These are phyloP conservation scores for Chloranthus sessilifolius DNA, from an alignment of 164 flowering plant genomes.

Conservation along the genomic window DNA sequence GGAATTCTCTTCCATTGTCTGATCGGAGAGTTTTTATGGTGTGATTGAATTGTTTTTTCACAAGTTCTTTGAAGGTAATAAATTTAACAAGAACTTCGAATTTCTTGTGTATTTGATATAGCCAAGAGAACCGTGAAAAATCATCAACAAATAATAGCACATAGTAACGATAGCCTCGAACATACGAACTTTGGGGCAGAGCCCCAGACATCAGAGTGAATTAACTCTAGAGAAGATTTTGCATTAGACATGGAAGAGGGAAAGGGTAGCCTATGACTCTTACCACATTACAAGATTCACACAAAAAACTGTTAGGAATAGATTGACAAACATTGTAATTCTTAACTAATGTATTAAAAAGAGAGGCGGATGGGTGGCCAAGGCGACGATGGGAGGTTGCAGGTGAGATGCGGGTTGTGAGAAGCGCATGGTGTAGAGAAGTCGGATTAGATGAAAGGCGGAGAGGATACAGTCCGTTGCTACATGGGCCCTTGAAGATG, in stretches of 20 bases:
- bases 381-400: background rate
- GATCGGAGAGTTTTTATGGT: background rate
- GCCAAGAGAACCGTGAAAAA: background rate
- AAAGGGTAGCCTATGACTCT: background rate
- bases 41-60: background rate
- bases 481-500: background rate
- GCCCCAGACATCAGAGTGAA: background rate
- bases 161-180: background rate
- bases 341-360: background rate
- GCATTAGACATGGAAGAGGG: background rate
- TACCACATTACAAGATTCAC: background rate
- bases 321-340: no score
- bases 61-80: background rate
- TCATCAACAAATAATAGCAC: background rate
- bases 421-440: no score
- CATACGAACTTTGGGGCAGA: background rate
- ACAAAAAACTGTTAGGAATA: background rate
- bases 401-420: background rate
- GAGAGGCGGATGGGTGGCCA: background rate
- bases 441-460: no score
- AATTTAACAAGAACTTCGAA: background rate
- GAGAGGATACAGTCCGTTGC: background rate
- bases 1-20: background rate
- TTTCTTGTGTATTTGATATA: background rate
- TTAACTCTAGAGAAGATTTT: background rate